Percentiles rank a stretch among this genome's conserved stretches.
These are phyloP conservation scores for Calocybe gangraenosa DNA, from an alignment of 768 basidiomycete species.

Conservation along the genomic window DNA sequence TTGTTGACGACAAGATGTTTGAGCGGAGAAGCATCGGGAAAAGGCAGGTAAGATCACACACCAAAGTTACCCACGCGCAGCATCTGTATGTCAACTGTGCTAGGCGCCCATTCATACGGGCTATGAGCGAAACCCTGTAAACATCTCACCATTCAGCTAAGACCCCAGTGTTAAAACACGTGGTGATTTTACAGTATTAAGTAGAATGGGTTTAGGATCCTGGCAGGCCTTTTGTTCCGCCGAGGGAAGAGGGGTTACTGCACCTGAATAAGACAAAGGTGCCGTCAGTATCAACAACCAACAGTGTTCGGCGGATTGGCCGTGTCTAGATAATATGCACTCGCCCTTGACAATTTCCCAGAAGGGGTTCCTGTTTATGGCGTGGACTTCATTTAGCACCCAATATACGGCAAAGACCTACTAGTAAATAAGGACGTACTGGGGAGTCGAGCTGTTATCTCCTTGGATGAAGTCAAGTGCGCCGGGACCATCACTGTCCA, in stretches of 20 bases:
- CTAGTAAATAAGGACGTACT: conserved; percentile 31
- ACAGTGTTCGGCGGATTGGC: background rate
- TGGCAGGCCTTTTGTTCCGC: conserved; percentile 67
- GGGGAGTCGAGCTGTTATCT: conserved; percentile 53
- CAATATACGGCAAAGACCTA: conserved; percentile 3
- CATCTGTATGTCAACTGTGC: conserved; percentile 73
- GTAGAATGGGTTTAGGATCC: conserved; percentile 70
- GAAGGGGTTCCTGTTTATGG: conserved; percentile 60
- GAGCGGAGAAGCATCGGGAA: no score
- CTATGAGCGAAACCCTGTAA: conserved; percentile 57
- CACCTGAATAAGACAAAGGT: conserved; percentile 42
- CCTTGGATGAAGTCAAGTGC: conserved; percentile 78
- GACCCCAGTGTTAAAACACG: conserved; percentile 8
- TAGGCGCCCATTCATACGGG: conserved; percentile 75
- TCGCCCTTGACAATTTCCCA: conserved; percentile 78
- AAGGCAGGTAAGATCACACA: conserved; percentile 18
- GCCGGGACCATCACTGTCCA: conserved; percentile 72
- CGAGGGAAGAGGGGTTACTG: conserved; percentile 61
- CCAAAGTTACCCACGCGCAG: conserved; percentile 69
- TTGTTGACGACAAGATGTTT: no score
- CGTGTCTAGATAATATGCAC: conserved; percentile 2
- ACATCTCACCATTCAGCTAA: conserved; percentile 5
- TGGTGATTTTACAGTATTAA: conserved; percentile 56
- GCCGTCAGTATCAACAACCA: background rate
- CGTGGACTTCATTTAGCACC: background rate